Base-by-base conservation (phyloP, 2,329 filamentous ascomycete species). In the Hypoxylon sp. region DNA sequence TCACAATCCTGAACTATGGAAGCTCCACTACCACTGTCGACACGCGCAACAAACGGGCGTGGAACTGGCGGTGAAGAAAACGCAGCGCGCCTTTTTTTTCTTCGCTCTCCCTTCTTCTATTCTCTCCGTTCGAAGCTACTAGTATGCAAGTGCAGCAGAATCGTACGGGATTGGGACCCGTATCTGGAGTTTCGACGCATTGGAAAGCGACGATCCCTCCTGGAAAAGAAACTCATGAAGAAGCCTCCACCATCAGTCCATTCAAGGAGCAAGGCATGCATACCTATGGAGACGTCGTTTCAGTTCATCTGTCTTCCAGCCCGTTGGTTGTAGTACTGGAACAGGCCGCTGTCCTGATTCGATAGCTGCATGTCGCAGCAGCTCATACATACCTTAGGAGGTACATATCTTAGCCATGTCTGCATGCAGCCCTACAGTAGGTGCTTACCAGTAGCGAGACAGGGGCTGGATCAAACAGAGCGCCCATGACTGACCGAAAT, bases 11-110 rank as follows among this genome's bases (percentile, higher is more conserved):
- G 48, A n/a, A 65, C 57, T 61, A 61, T 45, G 51, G 55, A 22
- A 56, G 58, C 61, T 67, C 67, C 64, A 67, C 64, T 55, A 50
- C 58, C 16, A 64, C 45, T 58, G 58, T 67, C 64, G 48, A 69
- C 55, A 64, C 53, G 61, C 67, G 64, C 59, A 49, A 68, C 63
- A 68, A 69, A 67, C 67, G 64, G 33, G 54, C 36, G 26, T 32
- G 52, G 32, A 61, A 69, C 61, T 67, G 64, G 67, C 67, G 67
- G 67, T 69, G 67, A 69, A 58, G 48, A 49, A 44, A 44, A 12
- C 49, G 44, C 53, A 36, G 16, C 58, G 46, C 62, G 61, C 44
- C 22, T 59, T 59, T 64, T 50, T 22, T 22, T 28, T 14, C 26
- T 32, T 59, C 24, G 36, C 33, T 44, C 30, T 57, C 49, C 53